A percentile compares a stretch with the other conserved stretches of the same genome.
Evolutionary conservation across 1,284 basidiomycete species (phyloP).

Genomic region (Cutaneotrichosporon dermatis): DNA sequence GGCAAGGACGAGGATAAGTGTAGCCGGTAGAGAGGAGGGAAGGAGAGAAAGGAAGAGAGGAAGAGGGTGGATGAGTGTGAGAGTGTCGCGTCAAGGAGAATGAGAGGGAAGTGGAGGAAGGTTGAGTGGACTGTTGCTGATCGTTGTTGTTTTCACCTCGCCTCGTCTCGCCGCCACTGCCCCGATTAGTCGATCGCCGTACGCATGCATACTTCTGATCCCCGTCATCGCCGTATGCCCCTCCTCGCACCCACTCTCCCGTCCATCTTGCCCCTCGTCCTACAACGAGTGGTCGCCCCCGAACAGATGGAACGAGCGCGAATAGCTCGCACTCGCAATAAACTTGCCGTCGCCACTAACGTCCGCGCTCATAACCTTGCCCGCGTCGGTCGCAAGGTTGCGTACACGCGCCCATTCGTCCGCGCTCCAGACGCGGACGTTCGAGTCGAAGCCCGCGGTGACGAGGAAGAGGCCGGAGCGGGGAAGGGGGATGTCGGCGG

Average conservation of each 20-base stretch:
- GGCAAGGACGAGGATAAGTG: neutral
- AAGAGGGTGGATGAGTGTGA: no score
- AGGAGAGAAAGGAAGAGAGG: no score
- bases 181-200: no score
- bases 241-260: neutral
- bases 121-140: no score
- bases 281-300: slow-evolving; percentile 56
- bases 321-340: slow-evolving; percentile 85
- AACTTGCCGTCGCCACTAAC: slow-evolving; percentile 74
- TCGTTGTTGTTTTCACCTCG: no score
- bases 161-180: no score
- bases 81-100: no score
- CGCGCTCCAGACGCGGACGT: slow-evolving; percentile 93
- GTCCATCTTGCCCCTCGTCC: neutral
- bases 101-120: no score
- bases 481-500: slow-evolving; percentile 38
- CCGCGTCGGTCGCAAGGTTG: slow-evolving; percentile 84
- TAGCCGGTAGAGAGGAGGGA: no score
- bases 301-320: slow-evolving; percentile 88
- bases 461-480: slow-evolving; percentile 87
- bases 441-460: slow-evolving; percentile 89
- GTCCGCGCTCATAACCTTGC: slow-evolving; percentile 98
- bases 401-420: slow-evolving; percentile 95
- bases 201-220: no score
- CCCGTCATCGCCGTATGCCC: no score